A percentile compares a stretch with the other conserved stretches of the same genome.
Evolutionary conservation across 345 rosid genomes (phyloP).

Genomic region (Eucalyptus cloeziana): DNA sequence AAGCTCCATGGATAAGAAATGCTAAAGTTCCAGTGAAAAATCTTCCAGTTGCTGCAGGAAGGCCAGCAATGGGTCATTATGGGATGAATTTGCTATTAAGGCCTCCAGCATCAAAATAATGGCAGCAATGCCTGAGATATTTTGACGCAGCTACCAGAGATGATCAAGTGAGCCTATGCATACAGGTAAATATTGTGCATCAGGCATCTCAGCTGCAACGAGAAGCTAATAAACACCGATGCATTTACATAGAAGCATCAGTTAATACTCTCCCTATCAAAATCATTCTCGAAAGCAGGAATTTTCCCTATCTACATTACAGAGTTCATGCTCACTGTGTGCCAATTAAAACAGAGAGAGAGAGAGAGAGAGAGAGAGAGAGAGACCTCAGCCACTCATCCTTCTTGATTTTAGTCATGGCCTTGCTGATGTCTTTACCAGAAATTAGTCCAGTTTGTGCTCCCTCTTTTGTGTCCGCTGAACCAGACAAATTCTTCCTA

Average conservation of each 20-base stretch:
- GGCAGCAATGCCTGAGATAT: neutral
- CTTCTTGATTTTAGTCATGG: slow-evolving; percentile 45
- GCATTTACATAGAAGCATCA: neutral
- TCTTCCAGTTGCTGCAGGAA: neutral
- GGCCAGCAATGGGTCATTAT: neutral
- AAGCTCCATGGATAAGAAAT: neutral
- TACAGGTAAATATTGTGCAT: neutral
- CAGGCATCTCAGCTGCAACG: neutral
- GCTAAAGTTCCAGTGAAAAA: neutral
- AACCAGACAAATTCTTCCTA: slow-evolving; percentile 17
- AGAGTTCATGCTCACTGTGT: neutral
- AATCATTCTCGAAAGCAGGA: neutral
- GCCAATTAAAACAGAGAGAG: neutral
- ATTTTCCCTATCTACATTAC: neutral
- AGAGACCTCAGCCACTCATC: slow-evolving; percentile 50
- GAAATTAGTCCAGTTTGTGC: slow-evolving; percentile 59
- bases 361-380: neutral
- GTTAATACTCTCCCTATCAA: neutral
- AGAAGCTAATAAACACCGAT: neutral
- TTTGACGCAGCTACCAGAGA: neutral
- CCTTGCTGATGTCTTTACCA: slow-evolving; percentile 50
- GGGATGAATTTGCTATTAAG: neutral
- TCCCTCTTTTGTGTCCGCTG: slow-evolving; percentile 19
- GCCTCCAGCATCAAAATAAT: neutral
- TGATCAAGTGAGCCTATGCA: neutral